Conservation (phyloP, 768 basidiomycete genomes). For the Lactarius psammicola region DNA sequence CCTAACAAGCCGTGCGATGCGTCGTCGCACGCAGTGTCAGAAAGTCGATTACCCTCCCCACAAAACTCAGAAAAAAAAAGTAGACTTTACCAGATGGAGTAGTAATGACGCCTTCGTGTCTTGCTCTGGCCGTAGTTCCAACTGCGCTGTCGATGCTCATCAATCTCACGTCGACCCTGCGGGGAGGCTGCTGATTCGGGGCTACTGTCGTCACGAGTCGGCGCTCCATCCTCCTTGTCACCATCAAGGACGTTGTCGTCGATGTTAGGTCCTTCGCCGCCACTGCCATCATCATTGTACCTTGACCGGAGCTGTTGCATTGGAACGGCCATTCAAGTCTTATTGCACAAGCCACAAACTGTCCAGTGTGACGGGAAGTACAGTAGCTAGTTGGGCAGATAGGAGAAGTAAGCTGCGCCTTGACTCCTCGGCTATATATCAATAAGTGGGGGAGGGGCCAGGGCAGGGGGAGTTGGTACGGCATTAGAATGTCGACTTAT, state of each 20-base stretch:
- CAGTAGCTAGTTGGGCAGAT: not conserved
- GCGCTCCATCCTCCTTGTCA: constrained; percentile 11
- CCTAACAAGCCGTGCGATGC: not conserved
- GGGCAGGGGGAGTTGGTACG: not conserved
- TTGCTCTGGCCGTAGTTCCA: not conserved
- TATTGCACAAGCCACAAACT: not conserved
- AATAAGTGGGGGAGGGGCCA: not conserved
- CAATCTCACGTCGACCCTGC: not conserved
- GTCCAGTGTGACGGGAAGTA: not conserved
- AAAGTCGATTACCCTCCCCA: not conserved
- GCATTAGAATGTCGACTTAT: not conserved
- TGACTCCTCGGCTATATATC: not conserved
- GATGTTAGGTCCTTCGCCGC: constrained; percentile 12
- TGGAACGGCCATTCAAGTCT: constrained; percentile 2
- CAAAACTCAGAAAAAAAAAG: not conserved
- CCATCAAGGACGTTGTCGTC: not conserved
- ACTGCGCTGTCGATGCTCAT: not conserved
- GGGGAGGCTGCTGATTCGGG: not conserved
- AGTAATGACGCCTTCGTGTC: not conserved
- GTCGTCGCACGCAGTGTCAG: not conserved
- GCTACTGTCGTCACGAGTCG: not conserved
- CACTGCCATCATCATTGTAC: not conserved
- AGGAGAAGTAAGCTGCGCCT: not conserved
- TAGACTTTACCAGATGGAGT: constrained; percentile 11
- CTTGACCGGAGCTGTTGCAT: constrained; percentile 7